Evolutionary conservation across 2,329 filamentous ascomycete genomes (phyloP).

Genomic region (Pezicula neosporulosa): DNA sequence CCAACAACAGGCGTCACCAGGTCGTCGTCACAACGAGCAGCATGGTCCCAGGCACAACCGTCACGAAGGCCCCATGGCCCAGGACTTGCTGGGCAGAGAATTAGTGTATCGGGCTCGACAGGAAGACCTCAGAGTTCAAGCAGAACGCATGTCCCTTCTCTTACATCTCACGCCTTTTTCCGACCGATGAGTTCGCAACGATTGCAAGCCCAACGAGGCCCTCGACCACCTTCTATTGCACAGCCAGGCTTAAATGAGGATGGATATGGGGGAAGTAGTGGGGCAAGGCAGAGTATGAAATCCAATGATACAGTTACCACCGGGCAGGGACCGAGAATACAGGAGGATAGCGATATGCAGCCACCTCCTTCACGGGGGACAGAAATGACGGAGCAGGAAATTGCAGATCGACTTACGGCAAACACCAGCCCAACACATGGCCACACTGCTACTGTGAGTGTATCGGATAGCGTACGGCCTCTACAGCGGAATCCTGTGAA

Average conservation of each 20-base stretch:
- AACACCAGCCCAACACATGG: slow-evolving; percentile 70
- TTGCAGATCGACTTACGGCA: slow-evolving; percentile 66
- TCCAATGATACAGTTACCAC: slow-evolving; percentile 36
- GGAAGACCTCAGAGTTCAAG: slow-evolving; percentile 65
- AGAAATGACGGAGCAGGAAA: slow-evolving; percentile 73
- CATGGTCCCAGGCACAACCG: slow-evolving; percentile 51
- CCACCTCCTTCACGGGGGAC: slow-evolving; percentile 74
- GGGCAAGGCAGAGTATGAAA: slow-evolving; percentile 55
- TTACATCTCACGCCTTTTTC: slow-evolving; percentile 90
- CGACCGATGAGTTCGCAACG: slow-evolving; percentile 95
- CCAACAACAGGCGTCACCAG: slow-evolving; percentile 53
- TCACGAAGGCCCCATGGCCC: slow-evolving; percentile 45
- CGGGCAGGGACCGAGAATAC: slow-evolving; percentile 21
- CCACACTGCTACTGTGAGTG: slow-evolving; percentile 54
- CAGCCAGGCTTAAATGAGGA: slow-evolving; percentile 33
- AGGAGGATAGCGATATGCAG: slow-evolving; percentile 48
- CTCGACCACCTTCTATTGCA: slow-evolving; percentile 37
- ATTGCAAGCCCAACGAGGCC: slow-evolving; percentile 78
- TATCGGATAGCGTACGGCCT: slow-evolving; percentile 76
- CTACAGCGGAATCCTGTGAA: slow-evolving; percentile 40
- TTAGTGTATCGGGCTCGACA: slow-evolving; percentile 35
- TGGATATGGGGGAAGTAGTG: slow-evolving; percentile 40
- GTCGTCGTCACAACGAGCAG: slow-evolving; percentile 41
- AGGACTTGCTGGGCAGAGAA: slow-evolving; percentile 12
- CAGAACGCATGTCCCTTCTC: slow-evolving; percentile 82